Evolutionary conservation across 1,284 basidiomycete species (phyloP).

Genomic region (Hortiboletus rubellus): DNA sequence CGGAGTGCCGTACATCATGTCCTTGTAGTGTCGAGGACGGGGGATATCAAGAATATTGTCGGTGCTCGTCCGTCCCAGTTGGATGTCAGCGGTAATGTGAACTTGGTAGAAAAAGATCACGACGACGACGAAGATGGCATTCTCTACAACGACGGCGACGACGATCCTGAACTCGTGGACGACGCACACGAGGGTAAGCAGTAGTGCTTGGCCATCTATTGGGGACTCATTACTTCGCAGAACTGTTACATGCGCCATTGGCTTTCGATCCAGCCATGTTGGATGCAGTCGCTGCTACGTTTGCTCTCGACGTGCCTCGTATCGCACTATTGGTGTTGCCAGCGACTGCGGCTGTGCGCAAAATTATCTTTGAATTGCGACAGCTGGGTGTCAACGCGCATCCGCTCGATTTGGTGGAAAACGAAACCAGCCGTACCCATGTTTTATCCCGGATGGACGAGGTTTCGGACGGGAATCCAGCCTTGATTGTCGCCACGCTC

Average conservation of each 20-base stretch:
- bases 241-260: constrained; percentile 45
- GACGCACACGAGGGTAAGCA: constrained; percentile 27
- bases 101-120: background rate
- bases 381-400: constrained; percentile 67
- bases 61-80: constrained; percentile 26
- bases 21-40: constrained; percentile 56
- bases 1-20: constrained; percentile 54
- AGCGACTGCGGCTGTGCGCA: constrained; percentile 55
- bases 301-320: constrained; percentile 71
- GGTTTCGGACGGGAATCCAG: constrained; percentile 49
- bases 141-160: constrained; percentile 24
- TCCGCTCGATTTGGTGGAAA: constrained; percentile 51
- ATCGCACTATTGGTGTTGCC: constrained; percentile 67
- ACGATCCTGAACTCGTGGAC: constrained; percentile 24
- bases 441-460: constrained; percentile 39
- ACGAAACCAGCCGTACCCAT: constrained; percentile 44
- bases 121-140: constrained; percentile 17
- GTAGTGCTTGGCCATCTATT: background rate
- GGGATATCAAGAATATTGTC: constrained; percentile 51
- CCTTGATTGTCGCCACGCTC: constrained; percentile 63
- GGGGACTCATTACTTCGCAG: constrained; percentile 35
- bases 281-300: constrained; percentile 67
- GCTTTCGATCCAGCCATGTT: constrained; percentile 55
- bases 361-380: constrained; percentile 62
- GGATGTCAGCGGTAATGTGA: background rate